phyloP scores from a whole-genome alignment of 2,329 filamentous ascomycete species.

The Pseudopithomyces chartarum region DNA sequence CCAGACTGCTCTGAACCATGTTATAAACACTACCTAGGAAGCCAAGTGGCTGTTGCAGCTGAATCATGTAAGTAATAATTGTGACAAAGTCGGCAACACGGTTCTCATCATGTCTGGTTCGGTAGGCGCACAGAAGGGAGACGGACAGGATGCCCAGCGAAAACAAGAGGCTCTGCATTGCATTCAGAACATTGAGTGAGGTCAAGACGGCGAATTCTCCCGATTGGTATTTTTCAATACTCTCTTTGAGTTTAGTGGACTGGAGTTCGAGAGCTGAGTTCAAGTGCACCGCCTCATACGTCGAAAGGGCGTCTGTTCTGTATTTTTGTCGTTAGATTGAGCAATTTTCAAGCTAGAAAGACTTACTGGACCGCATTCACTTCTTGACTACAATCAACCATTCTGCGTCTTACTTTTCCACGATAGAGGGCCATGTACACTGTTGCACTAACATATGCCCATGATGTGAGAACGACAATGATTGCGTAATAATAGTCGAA shows the following conservation, averaged over 20 bases:
- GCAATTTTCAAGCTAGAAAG: background rate
- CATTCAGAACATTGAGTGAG: conserved; percentile 22
- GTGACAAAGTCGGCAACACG: conserved; percentile 21
- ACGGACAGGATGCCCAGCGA: conserved; percentile 16
- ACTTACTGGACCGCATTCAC: conserved; percentile 55
- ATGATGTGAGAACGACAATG: conserved; percentile 60
- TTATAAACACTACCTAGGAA: conserved; percentile 30
- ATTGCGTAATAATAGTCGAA: conserved; percentile 68
- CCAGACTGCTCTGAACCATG: conserved; percentile 25
- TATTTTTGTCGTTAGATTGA: background rate
- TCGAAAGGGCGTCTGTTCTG: conserved; percentile 54
- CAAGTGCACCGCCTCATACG: conserved; percentile 47
- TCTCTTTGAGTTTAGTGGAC: conserved; percentile 4
- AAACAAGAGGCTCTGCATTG: conserved; percentile 21
- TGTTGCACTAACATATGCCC: conserved; percentile 57
- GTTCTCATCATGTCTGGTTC: conserved; percentile 14
- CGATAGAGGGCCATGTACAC: conserved; percentile 58
- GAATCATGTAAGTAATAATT: conserved; percentile 21
- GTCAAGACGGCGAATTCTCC: conserved; percentile 20
- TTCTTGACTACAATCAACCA: conserved; percentile 52
- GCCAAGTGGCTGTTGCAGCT: conserved; percentile 25
- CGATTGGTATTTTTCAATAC: conserved; percentile 16
- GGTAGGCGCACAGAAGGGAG: conserved; percentile 11
- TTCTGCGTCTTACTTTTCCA: conserved; percentile 51
- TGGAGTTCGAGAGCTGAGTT: conserved; percentile 17